Base-by-base conservation (phyloP, 179 eudicot species). In the Silene coronaria region DNA sequence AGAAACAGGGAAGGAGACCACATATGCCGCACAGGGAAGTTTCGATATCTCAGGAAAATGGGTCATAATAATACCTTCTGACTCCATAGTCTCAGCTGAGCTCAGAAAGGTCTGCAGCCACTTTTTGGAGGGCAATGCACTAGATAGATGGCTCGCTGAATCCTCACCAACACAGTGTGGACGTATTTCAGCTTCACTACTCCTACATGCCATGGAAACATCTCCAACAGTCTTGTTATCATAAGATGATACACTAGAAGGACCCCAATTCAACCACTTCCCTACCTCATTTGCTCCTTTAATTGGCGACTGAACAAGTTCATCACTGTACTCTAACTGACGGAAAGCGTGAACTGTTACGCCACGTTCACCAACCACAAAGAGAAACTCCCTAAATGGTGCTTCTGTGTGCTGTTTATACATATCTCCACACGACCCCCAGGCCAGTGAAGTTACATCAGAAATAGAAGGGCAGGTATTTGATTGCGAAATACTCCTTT, bases 241-340 rank as follows among this genome's bases (percentile, higher is more conserved):
- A 66, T 61, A 57, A 70, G 81, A 38, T 72, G 69, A 73, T 58
- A 77, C 76, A 68, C 72, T 24, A 68, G 86, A 77, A 73, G 97
- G 90, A 26, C 93, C 93, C 99, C 99, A 95, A 28, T 89, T 96
- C 73, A 85, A 85, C 99, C 99, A 95, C 45, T 78, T 82, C 73
- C 96, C 99, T 70, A 82, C 53, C 67, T 63, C 82, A 72, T 42
- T 51, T 73, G 85, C 89, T 62, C 65, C 84, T 77, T 73, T 84
- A 59, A 30, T 66, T 22, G 73, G 67, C 32, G 78, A 67, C 59
- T 62, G 17, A 30, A n/a, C 55, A 51, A 46, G 48, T 77, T 80
- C 79, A 77, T 76, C 57, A 55, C 60, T 75, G 79, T 75, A 77
- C 78, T 72, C 76, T 27, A 71, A 77, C 58, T 76, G 83, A 72